These are phyloP conservation scores for Aristolochia californica DNA, from an alignment of 164 flowering plant genomes.

Conservation along the genomic window DNA sequence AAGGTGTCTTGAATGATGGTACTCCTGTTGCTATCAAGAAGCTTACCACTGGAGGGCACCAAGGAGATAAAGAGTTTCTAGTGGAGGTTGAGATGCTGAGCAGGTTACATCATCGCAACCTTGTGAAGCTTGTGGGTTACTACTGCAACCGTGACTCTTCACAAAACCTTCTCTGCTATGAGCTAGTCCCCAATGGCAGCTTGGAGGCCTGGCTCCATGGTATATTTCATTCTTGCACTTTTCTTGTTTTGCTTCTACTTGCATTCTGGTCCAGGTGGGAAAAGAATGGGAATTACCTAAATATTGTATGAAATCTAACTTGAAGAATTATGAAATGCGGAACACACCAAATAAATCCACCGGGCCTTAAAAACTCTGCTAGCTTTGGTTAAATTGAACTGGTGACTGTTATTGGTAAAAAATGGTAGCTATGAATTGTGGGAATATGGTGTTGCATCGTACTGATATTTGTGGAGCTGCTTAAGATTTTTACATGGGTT, in stretches of 20 bases:
- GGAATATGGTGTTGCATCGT: no score
- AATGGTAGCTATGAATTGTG: no score
- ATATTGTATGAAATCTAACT: no score
- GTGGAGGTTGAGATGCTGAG: slow-evolving; percentile 99
- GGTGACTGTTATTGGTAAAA: no score
- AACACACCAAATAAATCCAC: no score
- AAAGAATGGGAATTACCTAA: no score
- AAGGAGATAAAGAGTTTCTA: slow-evolving; percentile 88
- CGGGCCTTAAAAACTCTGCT: no score
- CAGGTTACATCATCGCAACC: slow-evolving; percentile 94
- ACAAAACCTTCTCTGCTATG: slow-evolving; percentile 85
- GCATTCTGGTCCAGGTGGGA: no score
- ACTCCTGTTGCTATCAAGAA: slow-evolving; percentile 95
- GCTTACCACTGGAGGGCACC: slow-evolving; percentile 78
- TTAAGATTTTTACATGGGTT: no score
- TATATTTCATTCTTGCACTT: slow-evolving; percentile 21
- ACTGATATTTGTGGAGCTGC: no score
- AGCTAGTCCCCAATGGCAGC: slow-evolving; percentile 96
- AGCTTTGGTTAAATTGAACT: no score
- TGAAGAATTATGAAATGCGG: no score
- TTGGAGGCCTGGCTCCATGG: slow-evolving; percentile 98
- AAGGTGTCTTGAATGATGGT: slow-evolving; percentile 89
- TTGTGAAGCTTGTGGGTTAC: slow-evolving; percentile 96
- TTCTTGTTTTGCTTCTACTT: background rate
- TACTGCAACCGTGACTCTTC: slow-evolving; percentile 71